These are phyloP conservation scores for Cardamine resedifolia DNA, from an alignment of 345 rosid species.

Conservation along the genomic window DNA sequence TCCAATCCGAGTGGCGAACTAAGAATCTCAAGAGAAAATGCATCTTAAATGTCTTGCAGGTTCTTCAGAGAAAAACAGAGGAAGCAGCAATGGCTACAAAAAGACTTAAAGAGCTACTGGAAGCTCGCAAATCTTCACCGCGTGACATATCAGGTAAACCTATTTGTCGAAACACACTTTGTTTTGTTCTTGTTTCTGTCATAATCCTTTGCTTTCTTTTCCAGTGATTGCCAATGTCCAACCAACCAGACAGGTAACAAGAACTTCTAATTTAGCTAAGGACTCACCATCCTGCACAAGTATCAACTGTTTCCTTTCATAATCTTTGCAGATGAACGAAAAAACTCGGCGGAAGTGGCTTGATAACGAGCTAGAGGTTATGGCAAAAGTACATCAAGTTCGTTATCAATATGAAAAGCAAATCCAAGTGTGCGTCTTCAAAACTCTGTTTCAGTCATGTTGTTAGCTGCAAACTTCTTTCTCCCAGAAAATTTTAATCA, in stretches of 20 bases:
- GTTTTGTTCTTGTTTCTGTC: not conserved
- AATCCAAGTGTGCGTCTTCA: constrained; percentile 65
- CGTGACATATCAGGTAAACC: constrained; percentile 49
- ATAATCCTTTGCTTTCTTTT: constrained; percentile 28
- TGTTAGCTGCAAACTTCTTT: constrained; percentile 10
- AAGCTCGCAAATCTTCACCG: constrained; percentile 59
- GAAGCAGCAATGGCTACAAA: constrained; percentile 82
- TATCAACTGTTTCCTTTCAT: constrained; percentile 7
- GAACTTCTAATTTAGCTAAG: constrained; percentile 18
- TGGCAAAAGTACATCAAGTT: constrained; percentile 71
- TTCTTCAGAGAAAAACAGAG: constrained; percentile 87
- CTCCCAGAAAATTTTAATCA: not conserved
- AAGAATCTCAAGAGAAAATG: constrained; percentile 4
- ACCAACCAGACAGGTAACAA: constrained; percentile 52
- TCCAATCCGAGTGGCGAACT: not conserved
- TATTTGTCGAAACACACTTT: not conserved
- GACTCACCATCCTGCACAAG: not conserved
- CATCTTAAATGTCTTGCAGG: constrained; percentile 47
- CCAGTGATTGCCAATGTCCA: constrained; percentile 55
- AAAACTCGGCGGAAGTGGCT: constrained; percentile 66
- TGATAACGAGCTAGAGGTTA: constrained; percentile 78
- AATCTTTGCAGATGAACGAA: constrained; percentile 50
- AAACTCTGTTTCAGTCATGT: constrained; percentile 24
- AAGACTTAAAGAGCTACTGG: constrained; percentile 79
- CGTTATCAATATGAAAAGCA: constrained; percentile 69